Conservation (phyloP, 2,329 filamentous ascomycete genomes). For the Lizonia empirigonia region DNA sequence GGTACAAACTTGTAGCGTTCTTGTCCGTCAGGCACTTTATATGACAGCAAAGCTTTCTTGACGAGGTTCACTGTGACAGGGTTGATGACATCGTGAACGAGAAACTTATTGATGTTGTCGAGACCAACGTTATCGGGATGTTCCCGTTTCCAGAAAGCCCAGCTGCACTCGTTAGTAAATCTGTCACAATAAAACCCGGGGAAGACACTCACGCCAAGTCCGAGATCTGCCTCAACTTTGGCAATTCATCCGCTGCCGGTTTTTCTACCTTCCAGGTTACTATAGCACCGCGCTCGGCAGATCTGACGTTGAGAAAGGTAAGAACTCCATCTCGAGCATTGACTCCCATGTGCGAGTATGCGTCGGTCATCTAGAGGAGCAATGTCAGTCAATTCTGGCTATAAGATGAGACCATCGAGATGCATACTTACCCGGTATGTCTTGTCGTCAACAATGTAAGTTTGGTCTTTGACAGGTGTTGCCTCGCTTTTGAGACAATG, state of each 20-base stretch:
- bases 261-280: neutral
- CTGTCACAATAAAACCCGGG: too few species aligned
- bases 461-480: neutral
- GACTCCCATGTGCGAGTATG: conserved; percentile 3
- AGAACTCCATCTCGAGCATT: conserved; percentile 8
- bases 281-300: neutral
- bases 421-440: neutral
- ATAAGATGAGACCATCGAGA: too few species aligned
- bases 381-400: neutral
- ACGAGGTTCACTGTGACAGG: neutral
- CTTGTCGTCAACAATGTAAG: neutral
- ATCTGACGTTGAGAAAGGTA: conserved; percentile 4
- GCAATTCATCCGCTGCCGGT: neutral
- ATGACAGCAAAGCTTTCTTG: neutral
- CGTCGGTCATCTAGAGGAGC: neutral
- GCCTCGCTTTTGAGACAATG: neutral
- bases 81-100: conserved; percentile 5
- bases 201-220: conserved; percentile 8
- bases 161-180: neutral
- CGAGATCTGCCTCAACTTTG: conserved; percentile 5
- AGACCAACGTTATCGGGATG: neutral
- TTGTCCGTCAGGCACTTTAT: neutral
- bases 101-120: conserved; percentile 4
- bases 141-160: conserved; percentile 8
- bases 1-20: neutral